Evolutionary conservation across 2,329 filamentous ascomycete genomes (phyloP).

Genomic region (Cercospora berteroae): DNA sequence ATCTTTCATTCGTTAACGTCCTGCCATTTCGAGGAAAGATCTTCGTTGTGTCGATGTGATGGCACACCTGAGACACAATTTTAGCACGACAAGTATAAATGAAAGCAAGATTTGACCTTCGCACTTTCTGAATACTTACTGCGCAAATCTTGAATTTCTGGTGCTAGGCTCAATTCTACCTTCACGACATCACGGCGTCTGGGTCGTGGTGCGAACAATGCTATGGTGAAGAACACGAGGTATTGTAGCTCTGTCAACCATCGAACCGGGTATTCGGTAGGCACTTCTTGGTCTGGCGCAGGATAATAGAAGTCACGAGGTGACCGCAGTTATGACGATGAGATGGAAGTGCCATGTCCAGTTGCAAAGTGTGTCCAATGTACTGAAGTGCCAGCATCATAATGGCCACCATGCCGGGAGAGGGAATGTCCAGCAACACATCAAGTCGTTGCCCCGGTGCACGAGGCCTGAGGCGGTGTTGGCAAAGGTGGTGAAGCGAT

Average conservation of each 20-base stretch:
- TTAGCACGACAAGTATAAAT: background rate
- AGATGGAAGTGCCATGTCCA: too few relatives aligned
- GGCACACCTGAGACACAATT: background rate
- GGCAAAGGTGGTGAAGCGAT: too few relatives aligned
- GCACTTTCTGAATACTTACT: background rate
- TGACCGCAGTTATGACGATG: too few relatives aligned
- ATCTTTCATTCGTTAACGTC: background rate
- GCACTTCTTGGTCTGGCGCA: background rate
- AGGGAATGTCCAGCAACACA: too few relatives aligned
- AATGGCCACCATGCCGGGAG: too few relatives aligned
- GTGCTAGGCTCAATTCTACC: background rate
- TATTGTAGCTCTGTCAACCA: background rate
- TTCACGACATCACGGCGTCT: background rate
- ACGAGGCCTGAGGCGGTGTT: too few relatives aligned
- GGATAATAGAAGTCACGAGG: background rate
- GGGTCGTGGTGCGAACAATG: background rate
- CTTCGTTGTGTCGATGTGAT: background rate
- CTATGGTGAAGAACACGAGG: background rate
- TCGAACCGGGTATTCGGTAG: background rate
- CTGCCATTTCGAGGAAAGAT: background rate
- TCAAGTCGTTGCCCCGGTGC: too few relatives aligned
- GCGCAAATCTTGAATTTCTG: background rate
- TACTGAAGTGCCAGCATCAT: too few relatives aligned
- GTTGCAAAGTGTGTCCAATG: too few relatives aligned
- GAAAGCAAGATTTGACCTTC: background rate